phyloP scores from a whole-genome alignment of 2,329 filamentous ascomycete genomes.

The Phaeosphaeria sp. region DNA sequence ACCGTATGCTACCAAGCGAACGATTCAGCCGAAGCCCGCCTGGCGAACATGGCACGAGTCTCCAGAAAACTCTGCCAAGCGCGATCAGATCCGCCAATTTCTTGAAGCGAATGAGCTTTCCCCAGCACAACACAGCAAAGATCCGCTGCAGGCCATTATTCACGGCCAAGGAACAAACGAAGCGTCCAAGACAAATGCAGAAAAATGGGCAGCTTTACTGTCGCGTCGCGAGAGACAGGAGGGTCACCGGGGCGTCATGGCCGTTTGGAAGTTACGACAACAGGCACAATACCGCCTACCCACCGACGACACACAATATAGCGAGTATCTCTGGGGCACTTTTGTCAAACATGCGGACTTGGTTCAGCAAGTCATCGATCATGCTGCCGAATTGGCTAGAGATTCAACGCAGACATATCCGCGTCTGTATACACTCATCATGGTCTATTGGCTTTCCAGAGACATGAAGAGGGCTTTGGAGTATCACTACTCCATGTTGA shows the following conservation, averaged over 20 bases:
- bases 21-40: slow-evolving; percentile 6
- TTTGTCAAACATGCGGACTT: slow-evolving; percentile 50
- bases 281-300: slow-evolving; percentile 49
- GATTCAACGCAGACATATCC: slow-evolving; percentile 43
- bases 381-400: slow-evolving; percentile 51
- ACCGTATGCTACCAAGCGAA: slow-evolving; percentile 15
- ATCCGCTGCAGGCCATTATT: slow-evolving; percentile 2
- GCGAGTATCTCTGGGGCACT: slow-evolving; percentile 54
- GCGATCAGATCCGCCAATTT: slow-evolving; percentile 12
- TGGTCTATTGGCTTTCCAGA: slow-evolving; percentile 49
- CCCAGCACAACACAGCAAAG: background rate
- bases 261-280: slow-evolving; percentile 53
- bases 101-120: slow-evolving; percentile 8
- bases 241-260: slow-evolving; percentile 49
- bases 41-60: slow-evolving; percentile 24
- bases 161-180: background rate
- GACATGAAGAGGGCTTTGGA: slow-evolving; percentile 24
- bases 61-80: slow-evolving; percentile 4
- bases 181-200: slow-evolving; percentile 12
- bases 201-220: slow-evolving; percentile 51
- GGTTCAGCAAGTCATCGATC: slow-evolving; percentile 46
- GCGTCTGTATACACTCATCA: slow-evolving; percentile 53
- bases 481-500: slow-evolving; percentile 34
- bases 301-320: slow-evolving; percentile 42
- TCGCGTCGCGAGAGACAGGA: slow-evolving; percentile 50